Percentiles rank a stretch among this genome's conserved stretches.
These are phyloP conservation scores for Quercus ilex DNA, from an alignment of 306 rosid genomes.

Conservation along the genomic window DNA sequence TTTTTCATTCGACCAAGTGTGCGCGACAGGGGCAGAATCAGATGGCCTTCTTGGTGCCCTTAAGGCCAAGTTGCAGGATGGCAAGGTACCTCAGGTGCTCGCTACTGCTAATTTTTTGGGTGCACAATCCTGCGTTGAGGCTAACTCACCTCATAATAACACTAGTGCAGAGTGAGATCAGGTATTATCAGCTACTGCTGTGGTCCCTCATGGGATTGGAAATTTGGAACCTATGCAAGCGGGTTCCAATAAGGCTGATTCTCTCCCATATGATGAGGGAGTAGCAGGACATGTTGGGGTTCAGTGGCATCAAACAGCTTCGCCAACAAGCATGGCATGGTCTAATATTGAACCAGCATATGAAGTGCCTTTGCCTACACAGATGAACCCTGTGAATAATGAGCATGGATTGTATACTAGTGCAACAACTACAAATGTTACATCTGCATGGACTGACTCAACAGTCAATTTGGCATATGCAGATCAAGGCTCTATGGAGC, in stretches of 20 bases:
- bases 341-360: slow-evolving; percentile 22
- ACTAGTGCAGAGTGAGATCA: slow-evolving; percentile 17
- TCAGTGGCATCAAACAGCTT: slow-evolving; percentile 24
- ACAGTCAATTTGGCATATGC: slow-evolving; percentile 18
- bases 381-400: slow-evolving; percentile 14
- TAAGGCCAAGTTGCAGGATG: slow-evolving; percentile 49
- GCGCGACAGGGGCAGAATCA: slow-evolving; percentile 25
- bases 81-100: slow-evolving; percentile 23
- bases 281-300: slow-evolving; percentile 7
- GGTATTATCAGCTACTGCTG: not conserved
- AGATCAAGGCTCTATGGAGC: not conserved
- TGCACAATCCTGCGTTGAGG: slow-evolving; percentile 8
- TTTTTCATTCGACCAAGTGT: slow-evolving; percentile 51
- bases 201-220: not conserved
- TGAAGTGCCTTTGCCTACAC: slow-evolving; percentile 34
- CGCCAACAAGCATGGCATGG: slow-evolving; percentile 24
- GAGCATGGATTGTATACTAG: slow-evolving; percentile 20
- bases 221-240: not conserved
- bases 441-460: not conserved
- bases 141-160: slow-evolving; percentile 20
- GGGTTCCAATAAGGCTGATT: slow-evolving; percentile 20
- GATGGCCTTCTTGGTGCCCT: slow-evolving; percentile 66
- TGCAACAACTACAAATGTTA: not conserved
- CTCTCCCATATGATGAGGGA: slow-evolving; percentile 1
- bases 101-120: slow-evolving; percentile 1